Base-by-base conservation (phyloP, 805 yeast species). In the Diddensiella transvaalensis region DNA sequence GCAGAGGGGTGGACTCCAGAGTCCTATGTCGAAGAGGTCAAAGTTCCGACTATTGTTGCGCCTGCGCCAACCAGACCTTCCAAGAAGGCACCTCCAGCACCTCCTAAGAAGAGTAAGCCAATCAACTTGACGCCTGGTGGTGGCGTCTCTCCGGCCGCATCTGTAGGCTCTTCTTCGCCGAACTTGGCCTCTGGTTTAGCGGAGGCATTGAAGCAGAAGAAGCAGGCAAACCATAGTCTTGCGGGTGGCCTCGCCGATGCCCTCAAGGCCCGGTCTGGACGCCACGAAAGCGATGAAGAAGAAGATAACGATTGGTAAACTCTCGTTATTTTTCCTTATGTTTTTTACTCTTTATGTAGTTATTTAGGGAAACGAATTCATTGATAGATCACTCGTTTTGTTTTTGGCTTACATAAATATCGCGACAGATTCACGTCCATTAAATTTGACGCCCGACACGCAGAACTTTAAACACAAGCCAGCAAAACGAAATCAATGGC, bases 1-100 rank as follows among this genome's bases (percentile, higher is more conserved):
- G 77, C 72, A 48, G 93, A 89, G 64, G 99, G 99, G 3, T 93
- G 99, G 99, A 91, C 93, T 10, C 99, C 99, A 11, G 84, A 93
- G 19, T 86, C 90, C n/a, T 93, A 90, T 63, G 80, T 91, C 60
- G 80, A 72, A 51, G 65, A 64, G 35, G 51, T 61, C 38, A 50
- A 49, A 43, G 51, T 39, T 13, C 47, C 55, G 11, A 39, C 58
- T 3, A 26, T 26, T 13, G 32, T 26, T 26, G 47, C 59, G 4
- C 51, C 58, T 22, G 50, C 58, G 4, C 60, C 59, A 11, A 57
- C 60, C 11, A 44, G 61, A 3, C 54, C 64, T 3, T 57, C 69
- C 3, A 58, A 51, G 40, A 56, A 62, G 39, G 62, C 64, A 37
- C 57, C 58, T 13, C 61, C 62, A 2, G 60, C 61, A 4, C 52